Evolutionary conservation across 2,329 filamentous ascomycete genomes (phyloP).

Genomic region (Aspergillus quadrilineatus): DNA sequence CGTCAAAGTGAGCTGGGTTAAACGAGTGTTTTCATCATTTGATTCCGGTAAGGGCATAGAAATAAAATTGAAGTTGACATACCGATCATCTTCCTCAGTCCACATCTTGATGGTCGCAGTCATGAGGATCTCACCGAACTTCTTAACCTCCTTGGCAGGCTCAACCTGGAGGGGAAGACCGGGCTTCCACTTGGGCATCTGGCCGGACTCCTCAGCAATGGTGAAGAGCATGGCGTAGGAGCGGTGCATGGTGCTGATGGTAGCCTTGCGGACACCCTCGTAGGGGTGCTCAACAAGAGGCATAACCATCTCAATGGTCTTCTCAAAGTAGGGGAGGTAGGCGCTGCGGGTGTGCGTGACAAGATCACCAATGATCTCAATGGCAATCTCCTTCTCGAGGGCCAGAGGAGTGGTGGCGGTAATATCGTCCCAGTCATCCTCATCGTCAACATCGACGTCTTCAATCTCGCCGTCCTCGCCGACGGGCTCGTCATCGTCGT

Average conservation of each 20-base stretch:
- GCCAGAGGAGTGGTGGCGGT: conserved; percentile 84
- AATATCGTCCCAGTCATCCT: conserved; percentile 81
- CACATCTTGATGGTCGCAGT: conserved; percentile 81
- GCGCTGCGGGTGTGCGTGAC: conserved; percentile 80
- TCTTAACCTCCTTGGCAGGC: conserved; percentile 75
- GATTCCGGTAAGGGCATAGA: conserved; percentile 19
- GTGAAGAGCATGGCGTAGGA: conserved; percentile 89
- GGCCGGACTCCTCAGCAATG: conserved; percentile 75
- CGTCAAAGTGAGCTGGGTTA: conserved; percentile 99
- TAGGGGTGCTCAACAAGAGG: conserved; percentile 85
- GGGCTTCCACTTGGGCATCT: conserved; percentile 79
- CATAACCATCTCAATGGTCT: conserved; percentile 77
- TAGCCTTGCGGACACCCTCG: conserved; percentile 89
- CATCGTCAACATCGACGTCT: conserved; percentile 70
- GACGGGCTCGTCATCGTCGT: conserved; percentile 53
- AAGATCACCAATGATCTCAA: conserved; percentile 91
- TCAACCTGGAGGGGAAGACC: conserved; percentile 79
- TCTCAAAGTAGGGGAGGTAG: conserved; percentile 82
- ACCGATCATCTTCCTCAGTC: conserved; percentile 91
- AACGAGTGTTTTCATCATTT: conserved; percentile 82
- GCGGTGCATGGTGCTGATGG: conserved; percentile 87
- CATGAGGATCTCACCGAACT: conserved; percentile 82
- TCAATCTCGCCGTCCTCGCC: conserved; percentile 59
- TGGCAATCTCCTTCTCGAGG: conserved; percentile 94
- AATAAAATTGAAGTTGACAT: conserved; percentile 50